A percentile compares a stretch with the other conserved stretches of the same genome.
Conservation (phyloP, 805 yeast genomes). For the Wickerhamiella spandovensis region DNA sequence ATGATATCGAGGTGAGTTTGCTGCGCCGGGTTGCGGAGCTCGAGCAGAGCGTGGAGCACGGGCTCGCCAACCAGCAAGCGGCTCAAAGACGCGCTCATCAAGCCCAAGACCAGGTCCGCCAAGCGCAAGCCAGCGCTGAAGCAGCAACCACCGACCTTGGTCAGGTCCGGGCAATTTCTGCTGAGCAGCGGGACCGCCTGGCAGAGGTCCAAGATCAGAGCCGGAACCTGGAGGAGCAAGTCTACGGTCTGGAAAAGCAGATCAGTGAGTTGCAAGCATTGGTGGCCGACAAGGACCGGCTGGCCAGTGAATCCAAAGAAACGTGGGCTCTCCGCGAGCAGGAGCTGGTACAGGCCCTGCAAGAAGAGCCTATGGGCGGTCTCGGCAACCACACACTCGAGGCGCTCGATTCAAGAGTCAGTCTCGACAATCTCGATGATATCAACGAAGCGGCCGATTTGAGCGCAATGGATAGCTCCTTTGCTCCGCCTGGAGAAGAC, state of each 20-base stretch:
- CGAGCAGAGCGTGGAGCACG: constrained; percentile 3
- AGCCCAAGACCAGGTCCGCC: constrained; percentile 16
- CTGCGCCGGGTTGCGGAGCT: constrained; percentile 32
- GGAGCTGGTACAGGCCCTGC: not conserved
- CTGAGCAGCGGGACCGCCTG: not conserved
- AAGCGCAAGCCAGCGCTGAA: constrained; percentile 5
- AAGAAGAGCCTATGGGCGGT: not conserved
- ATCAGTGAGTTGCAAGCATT: not conserved
- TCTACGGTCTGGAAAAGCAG: constrained; percentile 7
- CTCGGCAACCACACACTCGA: not conserved
- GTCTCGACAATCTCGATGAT: not conserved
- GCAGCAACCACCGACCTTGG: constrained; percentile 10
- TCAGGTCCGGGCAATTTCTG: not conserved
- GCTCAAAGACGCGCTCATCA: not conserved
- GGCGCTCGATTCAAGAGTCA: not conserved
- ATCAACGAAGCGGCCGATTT: not conserved
- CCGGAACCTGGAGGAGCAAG: constrained; percentile 4
- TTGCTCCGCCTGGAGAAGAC: not conserved
- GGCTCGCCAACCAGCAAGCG: not conserved
- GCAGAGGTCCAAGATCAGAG: not conserved
- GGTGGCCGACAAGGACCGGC: constrained; percentile 3
- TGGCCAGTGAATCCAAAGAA: not conserved
- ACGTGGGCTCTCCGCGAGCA: not conserved
- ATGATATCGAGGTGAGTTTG: constrained; percentile 57
- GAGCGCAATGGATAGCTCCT: not conserved